A percentile compares a stretch with the other conserved stretches of the same genome.
Conservation (phyloP, 1,284 basidiomycete species). For the Moesziomyces globuligerus region DNA sequence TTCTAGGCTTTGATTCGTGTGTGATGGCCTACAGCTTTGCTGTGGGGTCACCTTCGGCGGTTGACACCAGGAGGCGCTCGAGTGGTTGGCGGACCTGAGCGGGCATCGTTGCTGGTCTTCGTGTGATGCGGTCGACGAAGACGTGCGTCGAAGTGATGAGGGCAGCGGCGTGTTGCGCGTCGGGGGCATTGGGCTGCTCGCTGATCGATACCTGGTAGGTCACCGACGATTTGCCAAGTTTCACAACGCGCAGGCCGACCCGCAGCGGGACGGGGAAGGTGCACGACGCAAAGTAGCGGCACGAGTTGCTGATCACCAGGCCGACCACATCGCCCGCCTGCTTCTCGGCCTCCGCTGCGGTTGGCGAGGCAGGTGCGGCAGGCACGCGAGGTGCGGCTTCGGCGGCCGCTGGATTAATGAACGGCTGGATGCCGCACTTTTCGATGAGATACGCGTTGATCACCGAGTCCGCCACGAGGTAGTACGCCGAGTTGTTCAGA, state of each 20-base stretch:
- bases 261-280: constrained; percentile 39
- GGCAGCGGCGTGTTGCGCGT: constrained; percentile 16
- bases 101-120: constrained; percentile 44
- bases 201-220: constrained; percentile 46
- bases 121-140: constrained; percentile 40
- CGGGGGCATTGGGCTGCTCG: constrained; percentile 2
- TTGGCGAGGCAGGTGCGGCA: constrained; percentile 1
- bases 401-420: constrained; percentile 12
- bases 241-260: constrained; percentile 33
- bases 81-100: constrained; percentile 3
- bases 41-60: background rate
- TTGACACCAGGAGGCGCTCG: constrained; percentile 10
- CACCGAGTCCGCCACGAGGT: constrained; percentile 45
- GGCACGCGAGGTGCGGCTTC: background rate
- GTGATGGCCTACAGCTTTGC: constrained; percentile 19
- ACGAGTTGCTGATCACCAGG: constrained; percentile 46
- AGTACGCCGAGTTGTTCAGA: constrained; percentile 54
- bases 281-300: constrained; percentile 47
- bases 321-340: constrained; percentile 30
- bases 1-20: background rate
- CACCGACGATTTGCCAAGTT: constrained; percentile 42
- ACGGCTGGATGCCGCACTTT: constrained; percentile 42
- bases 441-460: constrained; percentile 51
- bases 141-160: constrained; percentile 50
- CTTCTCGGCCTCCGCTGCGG: constrained; percentile 4